phyloP scores from a whole-genome alignment of 164 flowering plant species.

The Brasenia schreberi region DNA sequence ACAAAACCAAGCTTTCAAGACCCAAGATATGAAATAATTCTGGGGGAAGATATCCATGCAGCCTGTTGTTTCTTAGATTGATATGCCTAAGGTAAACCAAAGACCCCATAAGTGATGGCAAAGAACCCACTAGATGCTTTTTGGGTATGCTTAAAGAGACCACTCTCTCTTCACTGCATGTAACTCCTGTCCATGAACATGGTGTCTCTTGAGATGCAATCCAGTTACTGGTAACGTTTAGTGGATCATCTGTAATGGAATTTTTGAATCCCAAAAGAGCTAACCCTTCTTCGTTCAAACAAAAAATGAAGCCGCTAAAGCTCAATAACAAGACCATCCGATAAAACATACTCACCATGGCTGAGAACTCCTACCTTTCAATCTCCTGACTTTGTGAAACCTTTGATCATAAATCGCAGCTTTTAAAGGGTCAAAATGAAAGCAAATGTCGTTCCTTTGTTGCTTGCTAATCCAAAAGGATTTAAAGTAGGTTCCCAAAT shows the following conservation, averaged over 20 bases:
- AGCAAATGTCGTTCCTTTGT: too few species aligned
- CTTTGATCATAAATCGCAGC: too few species aligned
- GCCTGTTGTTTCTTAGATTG: constrained; percentile 61
- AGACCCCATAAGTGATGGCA: constrained; percentile 52
- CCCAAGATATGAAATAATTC: constrained; percentile 43
- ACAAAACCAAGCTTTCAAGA: constrained; percentile 72
- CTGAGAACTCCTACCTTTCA: too few species aligned
- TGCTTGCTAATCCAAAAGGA: too few species aligned
- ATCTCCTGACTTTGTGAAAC: too few species aligned
- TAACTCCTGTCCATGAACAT: constrained; percentile 83
- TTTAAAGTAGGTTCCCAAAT: too few species aligned
- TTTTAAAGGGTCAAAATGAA: too few species aligned
- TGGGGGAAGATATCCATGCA: constrained; percentile 46
- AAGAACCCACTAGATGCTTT: constrained; percentile 55
- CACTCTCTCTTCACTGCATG: constrained; percentile 58
- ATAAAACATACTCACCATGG: too few species aligned
- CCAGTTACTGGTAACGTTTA: constrained; percentile 60
- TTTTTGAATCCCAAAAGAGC: constrained; percentile 51
- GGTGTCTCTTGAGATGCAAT: constrained; percentile 62
- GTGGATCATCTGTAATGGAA: constrained; percentile 44
- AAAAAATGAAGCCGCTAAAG: too few species aligned
- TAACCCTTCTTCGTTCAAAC: constrained; percentile 57
- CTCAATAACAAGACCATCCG: too few species aligned
- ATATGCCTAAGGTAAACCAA: constrained; percentile 62
- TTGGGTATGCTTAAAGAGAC: constrained; percentile 66